Percentiles rank a stretch among this genome's conserved stretches.
Conservation (phyloP, 2,329 filamentous ascomycete species). For the Colletotrichum orchidophilum region DNA sequence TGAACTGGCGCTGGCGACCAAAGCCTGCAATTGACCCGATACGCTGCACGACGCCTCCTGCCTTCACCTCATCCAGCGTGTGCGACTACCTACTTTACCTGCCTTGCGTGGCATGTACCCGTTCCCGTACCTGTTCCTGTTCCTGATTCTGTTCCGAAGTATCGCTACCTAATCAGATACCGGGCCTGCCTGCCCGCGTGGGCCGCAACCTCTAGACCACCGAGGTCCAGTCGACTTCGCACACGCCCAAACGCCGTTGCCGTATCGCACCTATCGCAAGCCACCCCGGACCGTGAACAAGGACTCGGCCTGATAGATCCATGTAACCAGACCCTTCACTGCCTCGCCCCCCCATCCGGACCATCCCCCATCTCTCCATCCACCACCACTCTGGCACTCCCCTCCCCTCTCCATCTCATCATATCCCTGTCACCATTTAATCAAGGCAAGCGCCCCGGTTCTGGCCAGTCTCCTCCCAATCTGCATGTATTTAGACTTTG, state of each 20-base stretch:
- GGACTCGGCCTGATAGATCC: constrained; percentile 16
- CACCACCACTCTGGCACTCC: neutral
- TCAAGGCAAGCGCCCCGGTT: constrained; percentile 8
- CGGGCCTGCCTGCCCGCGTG: neutral
- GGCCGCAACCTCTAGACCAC: neutral
- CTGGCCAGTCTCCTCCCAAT: constrained; percentile 14
- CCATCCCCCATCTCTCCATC: neutral
- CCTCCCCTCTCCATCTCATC: constrained; percentile 19
- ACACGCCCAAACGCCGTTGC: neutral
- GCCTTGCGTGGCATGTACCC: neutral
- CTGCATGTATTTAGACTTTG: constrained; percentile 31
- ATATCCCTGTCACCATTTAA: constrained; percentile 14
- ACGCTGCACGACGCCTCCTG: neutral
- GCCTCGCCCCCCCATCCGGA: constrained; percentile 14
- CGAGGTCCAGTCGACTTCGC: neutral
- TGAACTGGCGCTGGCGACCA: neutral
- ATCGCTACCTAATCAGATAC: neutral
- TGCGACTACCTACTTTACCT: neutral
- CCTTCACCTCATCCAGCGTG: no score
- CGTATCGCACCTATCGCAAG: constrained; percentile 26
- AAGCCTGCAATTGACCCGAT: constrained; percentile 7
- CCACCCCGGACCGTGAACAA: constrained; percentile 5
- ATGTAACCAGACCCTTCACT: constrained; percentile 29
- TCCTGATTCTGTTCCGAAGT: neutral
- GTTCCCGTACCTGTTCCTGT: neutral